Percentiles rank a stretch among this genome's conserved stretches.
Evolutionary conservation across 2,329 filamentous ascomycete genomes (phyloP).

Genomic region (Onygena corvina): DNA sequence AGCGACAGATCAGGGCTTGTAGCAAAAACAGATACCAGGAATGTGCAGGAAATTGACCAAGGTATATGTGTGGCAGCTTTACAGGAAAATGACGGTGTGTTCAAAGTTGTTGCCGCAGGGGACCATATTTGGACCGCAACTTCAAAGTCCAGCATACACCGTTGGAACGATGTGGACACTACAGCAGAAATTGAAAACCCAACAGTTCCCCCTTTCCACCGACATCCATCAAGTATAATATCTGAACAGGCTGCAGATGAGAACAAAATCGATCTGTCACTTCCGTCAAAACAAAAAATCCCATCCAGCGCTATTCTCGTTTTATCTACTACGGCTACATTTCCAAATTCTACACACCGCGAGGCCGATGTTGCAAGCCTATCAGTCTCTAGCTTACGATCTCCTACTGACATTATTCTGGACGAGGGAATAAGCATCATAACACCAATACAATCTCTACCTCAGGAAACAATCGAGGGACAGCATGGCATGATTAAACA

Average conservation of each 20-base stretch:
- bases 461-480: conserved; percentile 77
- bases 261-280: neutral
- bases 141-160: conserved; percentile 78
- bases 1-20: conserved; percentile 83
- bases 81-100: conserved; percentile 68
- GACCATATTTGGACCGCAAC: conserved; percentile 85
- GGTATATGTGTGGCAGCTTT: conserved; percentile 82
- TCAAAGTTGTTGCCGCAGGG: conserved; percentile 50
- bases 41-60: conserved; percentile 65
- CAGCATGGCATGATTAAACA: conserved; percentile 94
- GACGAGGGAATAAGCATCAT: conserved; percentile 39
- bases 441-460: conserved; percentile 55
- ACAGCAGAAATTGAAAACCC: conserved; percentile 51
- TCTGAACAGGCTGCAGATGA: conserved; percentile 21
- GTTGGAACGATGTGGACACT: conserved; percentile 80
- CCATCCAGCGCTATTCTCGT: conserved; percentile 65
- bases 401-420: conserved; percentile 27
- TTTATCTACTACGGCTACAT: conserved; percentile 71
- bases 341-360: conserved; percentile 48
- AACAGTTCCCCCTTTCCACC: conserved; percentile 43
- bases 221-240: conserved; percentile 37
- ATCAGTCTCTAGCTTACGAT: conserved; percentile 22
- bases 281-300: conserved; percentile 42
- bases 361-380: conserved; percentile 42
- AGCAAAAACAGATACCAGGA: conserved; percentile 88